phyloP scores from a whole-genome alignment of 345 rosid species.

The Populus simonii region DNA sequence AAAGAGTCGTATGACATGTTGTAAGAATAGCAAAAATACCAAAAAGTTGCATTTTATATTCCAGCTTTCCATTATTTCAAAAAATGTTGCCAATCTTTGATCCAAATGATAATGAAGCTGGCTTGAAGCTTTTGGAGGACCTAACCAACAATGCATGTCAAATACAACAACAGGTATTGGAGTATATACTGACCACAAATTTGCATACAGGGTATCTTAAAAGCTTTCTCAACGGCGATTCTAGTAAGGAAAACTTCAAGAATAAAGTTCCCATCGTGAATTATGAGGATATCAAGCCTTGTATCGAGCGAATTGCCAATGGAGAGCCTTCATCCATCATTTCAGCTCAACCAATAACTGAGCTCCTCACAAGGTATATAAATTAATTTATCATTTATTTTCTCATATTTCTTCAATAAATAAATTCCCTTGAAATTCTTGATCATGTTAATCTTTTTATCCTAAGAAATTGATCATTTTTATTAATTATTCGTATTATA shows the following conservation, averaged over 20 bases:
- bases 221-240: slow-evolving; percentile 44
- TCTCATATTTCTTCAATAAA: neutral
- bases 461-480: neutral
- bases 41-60: slow-evolving; percentile 1
- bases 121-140: slow-evolving; percentile 67
- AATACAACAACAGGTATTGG: slow-evolving; percentile 54
- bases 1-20: slow-evolving; percentile 18
- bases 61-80: slow-evolving; percentile 4
- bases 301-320: slow-evolving; percentile 67
- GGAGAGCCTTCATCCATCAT: slow-evolving; percentile 69
- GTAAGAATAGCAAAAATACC: slow-evolving; percentile 17
- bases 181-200: slow-evolving; percentile 57
- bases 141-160: slow-evolving; percentile 59
- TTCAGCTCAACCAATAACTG: slow-evolving; percentile 73
- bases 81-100: slow-evolving; percentile 67
- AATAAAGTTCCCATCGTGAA: slow-evolving; percentile 69
- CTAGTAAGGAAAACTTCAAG: slow-evolving; percentile 52
- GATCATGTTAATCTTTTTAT: neutral
- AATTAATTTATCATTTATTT: neutral
- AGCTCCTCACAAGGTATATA: slow-evolving; percentile 77
- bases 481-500: neutral
- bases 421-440: neutral
- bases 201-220: slow-evolving; percentile 59
- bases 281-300: slow-evolving; percentile 72
- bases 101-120: slow-evolving; percentile 69